These are phyloP conservation scores for Bondarzewia mesenterica DNA, from an alignment of 1,284 basidiomycete genomes.

Conservation along the genomic window DNA sequence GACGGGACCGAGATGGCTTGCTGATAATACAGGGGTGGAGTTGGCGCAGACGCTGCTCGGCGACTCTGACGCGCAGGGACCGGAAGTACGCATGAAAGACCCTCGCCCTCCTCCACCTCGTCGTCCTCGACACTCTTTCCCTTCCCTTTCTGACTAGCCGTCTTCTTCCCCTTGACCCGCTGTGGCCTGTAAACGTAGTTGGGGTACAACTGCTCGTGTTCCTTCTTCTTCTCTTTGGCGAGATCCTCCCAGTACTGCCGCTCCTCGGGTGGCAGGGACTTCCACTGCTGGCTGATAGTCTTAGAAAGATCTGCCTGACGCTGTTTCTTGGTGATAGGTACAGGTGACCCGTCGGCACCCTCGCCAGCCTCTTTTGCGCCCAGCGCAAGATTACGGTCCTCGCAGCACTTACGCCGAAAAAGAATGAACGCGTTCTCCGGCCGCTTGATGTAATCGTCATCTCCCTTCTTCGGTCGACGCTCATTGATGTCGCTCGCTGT, in stretches of 20 bases:
- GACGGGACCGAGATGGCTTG: slow-evolving; percentile 56
- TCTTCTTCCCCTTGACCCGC: slow-evolving; percentile 48
- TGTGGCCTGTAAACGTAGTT: slow-evolving; percentile 73
- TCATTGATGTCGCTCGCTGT: slow-evolving; percentile 50
- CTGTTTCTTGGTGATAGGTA: slow-evolving; percentile 37
- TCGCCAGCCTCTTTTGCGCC: slow-evolving; percentile 27
- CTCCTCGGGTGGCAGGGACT: slow-evolving; percentile 50
- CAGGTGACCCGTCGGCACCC: slow-evolving; percentile 23
- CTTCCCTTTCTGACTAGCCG: slow-evolving; percentile 33
- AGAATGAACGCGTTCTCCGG: slow-evolving; percentile 78
- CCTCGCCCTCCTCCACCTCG: slow-evolving; percentile 39
- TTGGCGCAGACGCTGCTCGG: slow-evolving; percentile 26
- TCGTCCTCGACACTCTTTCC: slow-evolving; percentile 31
- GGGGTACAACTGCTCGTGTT: slow-evolving; percentile 57
- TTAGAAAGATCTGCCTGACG: slow-evolving; percentile 61
- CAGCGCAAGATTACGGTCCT: slow-evolving; percentile 47
- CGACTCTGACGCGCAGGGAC: slow-evolving; percentile 24
- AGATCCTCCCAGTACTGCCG: slow-evolving; percentile 55
- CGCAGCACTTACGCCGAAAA: slow-evolving; percentile 68
- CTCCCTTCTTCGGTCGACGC: slow-evolving; percentile 67
- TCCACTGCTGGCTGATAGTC: slow-evolving; percentile 73
- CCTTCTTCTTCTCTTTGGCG: slow-evolving; percentile 51
- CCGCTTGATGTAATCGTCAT: slow-evolving; percentile 73
- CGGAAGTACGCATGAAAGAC: slow-evolving; percentile 51
- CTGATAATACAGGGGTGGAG: slow-evolving; percentile 28